Percentiles rank a stretch among this genome's conserved stretches.
Evolutionary conservation across 1,284 basidiomycete species (phyloP).

Genomic region (Exsudoporus floridanus): DNA sequence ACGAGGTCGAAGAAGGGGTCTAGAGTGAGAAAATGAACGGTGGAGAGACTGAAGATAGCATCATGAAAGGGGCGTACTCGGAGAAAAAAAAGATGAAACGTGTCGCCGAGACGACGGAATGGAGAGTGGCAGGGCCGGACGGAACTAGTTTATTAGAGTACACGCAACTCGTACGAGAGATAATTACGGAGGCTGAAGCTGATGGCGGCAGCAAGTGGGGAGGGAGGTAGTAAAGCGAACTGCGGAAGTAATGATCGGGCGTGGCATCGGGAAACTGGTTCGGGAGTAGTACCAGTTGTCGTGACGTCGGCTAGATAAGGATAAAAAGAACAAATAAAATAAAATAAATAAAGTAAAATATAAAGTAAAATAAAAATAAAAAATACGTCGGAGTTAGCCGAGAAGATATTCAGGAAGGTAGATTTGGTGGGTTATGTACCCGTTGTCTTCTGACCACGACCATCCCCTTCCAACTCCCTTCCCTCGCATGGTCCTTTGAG

Average conservation of each 20-base stretch:
- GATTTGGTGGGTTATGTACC: conserved; percentile 30
- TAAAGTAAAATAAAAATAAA: conserved; percentile 7
- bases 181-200: neutral
- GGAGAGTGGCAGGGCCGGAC: conserved; percentile 13
- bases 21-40: conserved; percentile 16
- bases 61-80: conserved; percentile 10
- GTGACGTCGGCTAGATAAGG: conserved; percentile 36
- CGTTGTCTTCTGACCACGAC: conserved; percentile 31
- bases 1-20: conserved; percentile 11
- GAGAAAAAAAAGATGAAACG: neutral
- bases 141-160: conserved; percentile 14
- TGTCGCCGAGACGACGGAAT: neutral
- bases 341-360: conserved; percentile 7
- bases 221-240: neutral
- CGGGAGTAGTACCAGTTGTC: neutral
- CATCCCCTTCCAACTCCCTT: conserved; percentile 19
- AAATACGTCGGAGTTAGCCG: conserved; percentile 27
- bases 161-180: neutral
- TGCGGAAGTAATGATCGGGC: conserved; percentile 15
- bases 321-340: conserved; percentile 9
- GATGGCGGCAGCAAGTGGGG: conserved; percentile 1
- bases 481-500: conserved; percentile 41
- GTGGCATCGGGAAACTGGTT: conserved; percentile 14
- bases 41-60: conserved; percentile 1
- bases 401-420: conserved; percentile 21